A percentile compares a stretch with the other conserved stretches of the same genome.
Evolutionary conservation across 345 rosid species (phyloP).

Genomic region (Gossypium anomalum): DNA sequence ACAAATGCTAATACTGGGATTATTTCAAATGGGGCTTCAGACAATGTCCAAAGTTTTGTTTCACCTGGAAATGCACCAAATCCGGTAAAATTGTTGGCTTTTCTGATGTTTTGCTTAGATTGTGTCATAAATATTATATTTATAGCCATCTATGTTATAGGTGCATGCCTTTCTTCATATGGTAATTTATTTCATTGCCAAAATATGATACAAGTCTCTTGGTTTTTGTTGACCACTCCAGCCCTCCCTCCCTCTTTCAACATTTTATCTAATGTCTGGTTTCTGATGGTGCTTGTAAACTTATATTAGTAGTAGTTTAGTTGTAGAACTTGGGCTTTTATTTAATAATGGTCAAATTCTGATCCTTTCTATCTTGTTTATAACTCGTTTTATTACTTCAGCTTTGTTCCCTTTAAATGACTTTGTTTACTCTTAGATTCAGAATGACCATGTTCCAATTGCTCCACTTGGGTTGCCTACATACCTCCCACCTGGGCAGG

Average conservation of each 20-base stretch:
- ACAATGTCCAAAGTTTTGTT: slow-evolving; percentile 38
- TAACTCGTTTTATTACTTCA: not conserved
- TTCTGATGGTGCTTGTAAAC: not conserved
- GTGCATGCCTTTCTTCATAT: not conserved
- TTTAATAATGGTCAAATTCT: not conserved
- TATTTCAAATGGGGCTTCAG: slow-evolving; percentile 49
- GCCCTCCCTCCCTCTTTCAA: not conserved
- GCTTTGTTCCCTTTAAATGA: not conserved
- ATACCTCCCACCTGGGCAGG: slow-evolving; percentile 71
- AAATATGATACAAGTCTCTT: not conserved
- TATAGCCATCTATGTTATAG: not conserved
- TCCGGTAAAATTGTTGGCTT: slow-evolving; percentile 39
- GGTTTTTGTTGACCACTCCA: not conserved
- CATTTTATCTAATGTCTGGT: not conserved
- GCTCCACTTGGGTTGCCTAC: slow-evolving; percentile 60
- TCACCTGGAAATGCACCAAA: slow-evolving; percentile 45
- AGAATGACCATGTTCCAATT: slow-evolving; percentile 49
- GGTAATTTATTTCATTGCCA: not conserved
- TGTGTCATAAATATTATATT: not conserved
- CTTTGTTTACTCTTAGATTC: not conserved
- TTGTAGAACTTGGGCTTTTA: not conserved
- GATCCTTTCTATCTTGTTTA: not conserved
- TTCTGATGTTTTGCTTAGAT: not conserved
- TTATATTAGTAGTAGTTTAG: not conserved
- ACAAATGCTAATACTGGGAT: slow-evolving; percentile 29